Conservation (phyloP, 208 protist species). For the Acanthamoeba royreba region DNA sequence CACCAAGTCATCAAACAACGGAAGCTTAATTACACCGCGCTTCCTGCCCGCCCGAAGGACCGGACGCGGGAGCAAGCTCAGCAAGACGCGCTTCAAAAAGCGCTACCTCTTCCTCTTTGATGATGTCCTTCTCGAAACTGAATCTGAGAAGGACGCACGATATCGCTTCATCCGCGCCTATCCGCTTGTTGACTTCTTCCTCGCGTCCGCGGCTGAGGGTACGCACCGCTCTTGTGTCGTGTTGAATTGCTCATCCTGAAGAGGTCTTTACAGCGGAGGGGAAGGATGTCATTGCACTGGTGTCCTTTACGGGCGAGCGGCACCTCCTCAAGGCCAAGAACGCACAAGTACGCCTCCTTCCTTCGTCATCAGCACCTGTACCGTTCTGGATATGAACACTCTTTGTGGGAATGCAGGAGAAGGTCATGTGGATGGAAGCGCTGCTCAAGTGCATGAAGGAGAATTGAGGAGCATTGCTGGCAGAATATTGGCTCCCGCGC, state of each 20-base stretch:
- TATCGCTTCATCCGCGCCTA: not conserved
- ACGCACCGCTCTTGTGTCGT: not conserved
- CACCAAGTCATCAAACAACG: not conserved
- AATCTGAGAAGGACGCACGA: not conserved
- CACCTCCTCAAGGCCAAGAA: not conserved
- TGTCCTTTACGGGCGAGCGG: not conserved
- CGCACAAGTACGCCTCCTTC: not conserved
- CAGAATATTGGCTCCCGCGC: too few species aligned
- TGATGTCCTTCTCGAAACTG: not conserved
- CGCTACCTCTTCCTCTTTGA: conserved; percentile 2
- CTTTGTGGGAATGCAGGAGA: not conserved
- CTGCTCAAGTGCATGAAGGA: conserved; percentile 9
- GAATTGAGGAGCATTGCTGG: too few species aligned
- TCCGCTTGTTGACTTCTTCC: not conserved
- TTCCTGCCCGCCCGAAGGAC: not conserved
- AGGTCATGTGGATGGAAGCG: not conserved
- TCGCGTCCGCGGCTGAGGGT: not conserved
- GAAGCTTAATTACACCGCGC: not conserved
- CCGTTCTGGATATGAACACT: not conserved
- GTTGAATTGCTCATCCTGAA: too few species aligned
- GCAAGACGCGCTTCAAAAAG: not conserved
- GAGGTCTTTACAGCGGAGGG: not conserved
- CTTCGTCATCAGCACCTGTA: not conserved
- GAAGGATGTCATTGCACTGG: not conserved
- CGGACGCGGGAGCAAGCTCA: not conserved